Conservation (phyloP, 2,329 filamentous ascomycete species). For the Biscogniauxia mediterranea region DNA sequence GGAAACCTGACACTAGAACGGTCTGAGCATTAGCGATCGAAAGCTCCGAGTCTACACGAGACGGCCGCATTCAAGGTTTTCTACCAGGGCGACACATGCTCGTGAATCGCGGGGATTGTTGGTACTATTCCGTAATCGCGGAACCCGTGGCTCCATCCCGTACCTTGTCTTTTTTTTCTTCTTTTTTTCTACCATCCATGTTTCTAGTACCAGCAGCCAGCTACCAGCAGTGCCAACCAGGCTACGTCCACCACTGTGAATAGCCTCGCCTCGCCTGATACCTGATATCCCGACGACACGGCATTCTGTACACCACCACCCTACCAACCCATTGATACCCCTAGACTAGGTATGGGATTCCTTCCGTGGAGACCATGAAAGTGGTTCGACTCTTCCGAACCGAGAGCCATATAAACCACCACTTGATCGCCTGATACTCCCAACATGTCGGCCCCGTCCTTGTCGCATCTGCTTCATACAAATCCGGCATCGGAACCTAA, state of each 20-base stretch:
- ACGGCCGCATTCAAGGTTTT: neutral
- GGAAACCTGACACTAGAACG: neutral
- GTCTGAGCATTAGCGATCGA: neutral
- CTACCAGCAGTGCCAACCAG: no score
- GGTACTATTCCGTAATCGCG: neutral
- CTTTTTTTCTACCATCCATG: neutral
- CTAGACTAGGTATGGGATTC: neutral
- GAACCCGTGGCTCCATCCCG: no score
- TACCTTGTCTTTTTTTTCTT: no score
- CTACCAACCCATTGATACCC: no score
- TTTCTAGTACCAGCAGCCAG: neutral
- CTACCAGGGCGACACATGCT: neutral
- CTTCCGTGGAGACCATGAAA: neutral
- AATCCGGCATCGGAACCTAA: conserved; percentile 8
- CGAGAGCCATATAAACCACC: neutral
- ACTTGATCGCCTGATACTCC: neutral
- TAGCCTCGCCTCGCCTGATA: no score
- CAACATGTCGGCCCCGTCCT: conserved; percentile 16
- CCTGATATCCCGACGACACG: neutral
- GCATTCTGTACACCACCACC: no score
- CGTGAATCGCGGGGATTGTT: neutral
- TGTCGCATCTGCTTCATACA: conserved; percentile 20
- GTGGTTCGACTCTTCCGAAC: neutral
- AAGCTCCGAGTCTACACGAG: neutral
- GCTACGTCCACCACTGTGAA: neutral